These are phyloP conservation scores for Cadophora sp. DNA, from an alignment of 2,329 filamentous ascomycete species.

Conservation along the genomic window DNA sequence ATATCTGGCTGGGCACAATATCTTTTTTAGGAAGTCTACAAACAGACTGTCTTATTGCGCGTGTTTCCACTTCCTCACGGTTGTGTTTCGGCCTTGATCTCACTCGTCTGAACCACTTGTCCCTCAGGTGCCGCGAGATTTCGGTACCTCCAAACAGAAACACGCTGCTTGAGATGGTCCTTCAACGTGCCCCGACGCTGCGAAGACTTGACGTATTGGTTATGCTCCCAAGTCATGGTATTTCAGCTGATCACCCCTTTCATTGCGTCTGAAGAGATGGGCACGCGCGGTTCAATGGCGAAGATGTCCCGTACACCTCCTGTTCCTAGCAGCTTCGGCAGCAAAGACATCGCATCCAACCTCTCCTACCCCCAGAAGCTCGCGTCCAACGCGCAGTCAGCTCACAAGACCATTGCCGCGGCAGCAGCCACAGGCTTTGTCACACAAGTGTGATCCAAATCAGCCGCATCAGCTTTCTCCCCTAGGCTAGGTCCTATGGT, in stretches of 20 bases:
- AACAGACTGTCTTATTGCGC: constrained; percentile 41
- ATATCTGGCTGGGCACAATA: constrained; percentile 43
- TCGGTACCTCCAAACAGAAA: constrained; percentile 51
- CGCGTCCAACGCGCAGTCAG: constrained; percentile 44
- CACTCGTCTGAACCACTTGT: constrained; percentile 65
- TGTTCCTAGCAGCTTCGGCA: constrained; percentile 37
- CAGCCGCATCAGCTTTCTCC: constrained; percentile 73
- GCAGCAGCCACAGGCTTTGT: constrained; percentile 56
- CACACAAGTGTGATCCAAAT: constrained; percentile 60
- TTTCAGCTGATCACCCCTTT: constrained; percentile 26
- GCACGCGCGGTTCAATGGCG: constrained; percentile 41
- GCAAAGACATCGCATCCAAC: constrained; percentile 53
- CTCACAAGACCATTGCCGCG: constrained; percentile 58
- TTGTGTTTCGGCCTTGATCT: constrained; percentile 42
- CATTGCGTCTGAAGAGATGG: constrained; percentile 39
- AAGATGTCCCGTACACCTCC: constrained; percentile 58
- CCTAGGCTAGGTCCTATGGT: constrained; percentile 45
- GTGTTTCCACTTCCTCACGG: constrained; percentile 40
- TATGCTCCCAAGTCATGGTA: constrained; percentile 41
- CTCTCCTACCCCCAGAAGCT: constrained; percentile 45
- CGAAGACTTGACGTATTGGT: constrained; percentile 41
- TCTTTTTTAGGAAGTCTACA: constrained; percentile 42
- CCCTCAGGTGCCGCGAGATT: constrained; percentile 60
- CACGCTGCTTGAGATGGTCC: constrained; percentile 34
- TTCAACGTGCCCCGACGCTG: constrained; percentile 30